Conservation (phyloP, 495 filamentous ascomycete genomes). For the Tuber aestivum region DNA sequence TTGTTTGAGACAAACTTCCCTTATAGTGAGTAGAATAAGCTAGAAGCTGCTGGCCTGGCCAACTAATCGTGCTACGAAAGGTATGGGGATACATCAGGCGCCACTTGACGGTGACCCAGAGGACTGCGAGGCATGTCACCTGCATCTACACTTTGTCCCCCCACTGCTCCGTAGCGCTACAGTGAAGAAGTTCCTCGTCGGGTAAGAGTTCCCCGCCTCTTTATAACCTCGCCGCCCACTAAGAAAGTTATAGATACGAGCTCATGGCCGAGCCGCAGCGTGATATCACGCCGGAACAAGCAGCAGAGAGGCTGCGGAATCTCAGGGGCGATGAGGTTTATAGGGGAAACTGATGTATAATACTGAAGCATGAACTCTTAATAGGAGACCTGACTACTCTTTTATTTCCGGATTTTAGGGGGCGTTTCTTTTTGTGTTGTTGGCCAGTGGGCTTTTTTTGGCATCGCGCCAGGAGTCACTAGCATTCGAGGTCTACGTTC, state of each 20-base stretch:
- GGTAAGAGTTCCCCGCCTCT: slow-evolving; percentile 46
- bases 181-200: slow-evolving; percentile 91
- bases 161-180: slow-evolving; percentile 86
- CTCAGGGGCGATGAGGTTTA: slow-evolving; percentile 75
- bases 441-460: background rate
- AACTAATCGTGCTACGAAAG: background rate
- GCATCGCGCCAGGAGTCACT: background rate
- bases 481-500: background rate
- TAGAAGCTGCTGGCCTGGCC: no score
- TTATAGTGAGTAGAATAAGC: slow-evolving; percentile 57
- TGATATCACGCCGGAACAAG: slow-evolving; percentile 96
- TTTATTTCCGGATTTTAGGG: background rate
- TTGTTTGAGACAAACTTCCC: slow-evolving; percentile 95
- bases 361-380: background rate
- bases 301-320: slow-evolving; percentile 66
- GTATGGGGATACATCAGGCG: slow-evolving; percentile 80
- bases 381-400: background rate
- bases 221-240: background rate
- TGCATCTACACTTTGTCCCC: slow-evolving; percentile 97
- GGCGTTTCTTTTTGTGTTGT: background rate
- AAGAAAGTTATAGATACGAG: slow-evolving; percentile 60
- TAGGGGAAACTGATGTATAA: slow-evolving; percentile 54
- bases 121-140: slow-evolving; percentile 76
- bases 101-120: slow-evolving; percentile 78
- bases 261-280: slow-evolving; percentile 94